Evolutionary conservation across 352 stramenopile genomes (phyloP).

Genomic region (Salisapilia sapeloensis): DNA sequence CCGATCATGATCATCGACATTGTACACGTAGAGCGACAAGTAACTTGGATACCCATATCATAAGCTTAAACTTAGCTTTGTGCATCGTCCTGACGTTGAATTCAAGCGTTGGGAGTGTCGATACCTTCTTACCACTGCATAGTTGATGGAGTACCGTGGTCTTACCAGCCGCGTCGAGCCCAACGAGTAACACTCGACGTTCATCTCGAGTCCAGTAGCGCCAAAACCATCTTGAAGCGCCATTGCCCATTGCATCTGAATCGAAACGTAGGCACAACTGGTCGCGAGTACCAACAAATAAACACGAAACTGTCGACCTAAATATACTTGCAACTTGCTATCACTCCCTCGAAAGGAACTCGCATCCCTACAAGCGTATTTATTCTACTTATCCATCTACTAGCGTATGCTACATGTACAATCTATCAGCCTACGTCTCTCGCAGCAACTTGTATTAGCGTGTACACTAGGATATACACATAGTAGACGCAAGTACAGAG

Average conservation of each 20-base stretch:
- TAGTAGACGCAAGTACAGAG: too few species aligned
- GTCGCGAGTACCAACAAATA: too few species aligned
- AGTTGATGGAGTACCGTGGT: slow-evolving; percentile 74
- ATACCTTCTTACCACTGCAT: slow-evolving; percentile 52
- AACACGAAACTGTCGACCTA: too few species aligned
- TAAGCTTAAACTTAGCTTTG: slow-evolving; percentile 53
- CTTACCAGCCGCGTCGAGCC: slow-evolving; percentile 59
- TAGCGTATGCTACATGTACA: too few species aligned
- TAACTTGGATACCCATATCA: slow-evolving; percentile 38
- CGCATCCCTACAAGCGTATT: too few species aligned
- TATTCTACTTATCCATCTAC: too few species aligned
- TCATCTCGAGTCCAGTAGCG: slow-evolving; percentile 69
- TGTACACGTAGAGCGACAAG: background rate
- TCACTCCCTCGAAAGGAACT: too few species aligned
- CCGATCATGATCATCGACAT: background rate
- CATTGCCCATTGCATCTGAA: slow-evolving; percentile 59
- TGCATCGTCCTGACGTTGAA: slow-evolving; percentile 75
- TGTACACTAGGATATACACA: too few species aligned
- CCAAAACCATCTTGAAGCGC: slow-evolving; percentile 38
- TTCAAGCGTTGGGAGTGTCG: slow-evolving; percentile 61
- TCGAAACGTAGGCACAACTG: too few species aligned
- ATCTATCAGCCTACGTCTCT: too few species aligned
- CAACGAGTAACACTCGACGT: slow-evolving; percentile 53
- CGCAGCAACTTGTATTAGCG: too few species aligned
- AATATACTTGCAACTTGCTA: too few species aligned